Evolutionary conservation across 2,329 filamentous ascomycete genomes (phyloP).

Genomic region (Fusarium brachygibbosum): DNA sequence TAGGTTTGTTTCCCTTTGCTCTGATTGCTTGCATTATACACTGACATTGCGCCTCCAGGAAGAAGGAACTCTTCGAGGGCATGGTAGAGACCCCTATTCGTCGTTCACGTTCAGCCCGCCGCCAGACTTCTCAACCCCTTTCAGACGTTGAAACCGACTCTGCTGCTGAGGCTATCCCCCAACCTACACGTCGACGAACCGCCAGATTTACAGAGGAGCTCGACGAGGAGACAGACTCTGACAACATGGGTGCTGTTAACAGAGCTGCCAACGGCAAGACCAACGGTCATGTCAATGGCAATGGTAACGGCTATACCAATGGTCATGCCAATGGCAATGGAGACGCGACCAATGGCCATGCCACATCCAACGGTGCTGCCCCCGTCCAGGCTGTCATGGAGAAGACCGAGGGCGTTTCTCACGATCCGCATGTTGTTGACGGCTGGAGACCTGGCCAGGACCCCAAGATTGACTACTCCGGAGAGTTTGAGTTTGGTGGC

Average conservation of each 20-base stretch:
- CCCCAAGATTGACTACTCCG: slow-evolving; percentile 73
- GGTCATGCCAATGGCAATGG: slow-evolving; percentile 46
- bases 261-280: slow-evolving; percentile 43
- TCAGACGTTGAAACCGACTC: slow-evolving; percentile 64
- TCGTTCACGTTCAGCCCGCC: slow-evolving; percentile 63
- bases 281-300: slow-evolving; percentile 44
- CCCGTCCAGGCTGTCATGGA: slow-evolving; percentile 30
- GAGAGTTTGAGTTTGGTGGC: slow-evolving; percentile 87
- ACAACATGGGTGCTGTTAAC: slow-evolving; percentile 50
- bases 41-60: slow-evolving; percentile 56
- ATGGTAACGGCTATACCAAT: slow-evolving; percentile 1
- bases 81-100: slow-evolving; percentile 70
- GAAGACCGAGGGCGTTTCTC: slow-evolving; percentile 40
- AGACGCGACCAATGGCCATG: slow-evolving; percentile 47
- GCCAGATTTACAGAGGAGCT: slow-evolving; percentile 66
- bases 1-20: slow-evolving; percentile 48
- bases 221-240: slow-evolving; percentile 58
- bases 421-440: slow-evolving; percentile 56
- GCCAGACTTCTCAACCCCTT: slow-evolving; percentile 63
- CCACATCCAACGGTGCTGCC: slow-evolving; percentile 32
- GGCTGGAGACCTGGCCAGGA: slow-evolving; percentile 72
- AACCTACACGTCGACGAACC: slow-evolving; percentile 60
- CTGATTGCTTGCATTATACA: neutral
- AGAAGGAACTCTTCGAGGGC: slow-evolving; percentile 72
- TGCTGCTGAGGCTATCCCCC: slow-evolving; percentile 58